phyloP scores from a whole-genome alignment of 768 basidiomycete species.

The Gymnopilus dilepis region DNA sequence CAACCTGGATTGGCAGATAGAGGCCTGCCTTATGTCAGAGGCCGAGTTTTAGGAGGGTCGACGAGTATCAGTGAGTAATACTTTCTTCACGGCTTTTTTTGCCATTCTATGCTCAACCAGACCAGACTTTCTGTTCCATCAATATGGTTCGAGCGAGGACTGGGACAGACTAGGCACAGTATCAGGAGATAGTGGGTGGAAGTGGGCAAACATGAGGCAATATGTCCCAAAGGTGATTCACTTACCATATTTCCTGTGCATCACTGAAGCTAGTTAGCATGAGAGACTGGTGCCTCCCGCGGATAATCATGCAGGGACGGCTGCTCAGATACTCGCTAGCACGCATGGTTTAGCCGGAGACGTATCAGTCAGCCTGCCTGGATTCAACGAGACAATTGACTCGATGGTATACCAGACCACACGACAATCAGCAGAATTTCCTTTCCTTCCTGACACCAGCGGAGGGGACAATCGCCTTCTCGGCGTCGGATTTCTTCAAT shows the following conservation, averaged over 20 bases:
- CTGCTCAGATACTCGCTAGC: constrained; percentile 38
- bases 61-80: neutral
- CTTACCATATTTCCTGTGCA: neutral
- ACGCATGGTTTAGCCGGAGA: constrained; percentile 41
- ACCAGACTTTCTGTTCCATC: constrained; percentile 41
- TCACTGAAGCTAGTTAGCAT: constrained; percentile 32
- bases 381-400: constrained; percentile 36
- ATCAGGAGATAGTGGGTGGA: constrained; percentile 42
- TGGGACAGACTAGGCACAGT: constrained; percentile 40
- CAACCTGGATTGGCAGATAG: neutral
- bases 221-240: constrained; percentile 39
- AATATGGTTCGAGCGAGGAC: constrained; percentile 41
- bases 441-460: constrained; percentile 40
- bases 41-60: neutral
- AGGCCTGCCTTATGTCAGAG: neutral
- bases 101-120: too few relatives aligned
- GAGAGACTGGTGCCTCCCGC: constrained; percentile 41
- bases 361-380: constrained; percentile 38
- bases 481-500: constrained; percentile 41
- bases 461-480: constrained; percentile 33
- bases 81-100: too few relatives aligned
- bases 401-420: constrained; percentile 40
- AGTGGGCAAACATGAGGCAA: constrained; percentile 40
- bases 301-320: constrained; percentile 42
- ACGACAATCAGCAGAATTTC: constrained; percentile 38